These are phyloP conservation scores for Paramecium sexaurelia DNA, from an alignment of 73 alveolate genomes.

Conservation along the genomic window DNA sequence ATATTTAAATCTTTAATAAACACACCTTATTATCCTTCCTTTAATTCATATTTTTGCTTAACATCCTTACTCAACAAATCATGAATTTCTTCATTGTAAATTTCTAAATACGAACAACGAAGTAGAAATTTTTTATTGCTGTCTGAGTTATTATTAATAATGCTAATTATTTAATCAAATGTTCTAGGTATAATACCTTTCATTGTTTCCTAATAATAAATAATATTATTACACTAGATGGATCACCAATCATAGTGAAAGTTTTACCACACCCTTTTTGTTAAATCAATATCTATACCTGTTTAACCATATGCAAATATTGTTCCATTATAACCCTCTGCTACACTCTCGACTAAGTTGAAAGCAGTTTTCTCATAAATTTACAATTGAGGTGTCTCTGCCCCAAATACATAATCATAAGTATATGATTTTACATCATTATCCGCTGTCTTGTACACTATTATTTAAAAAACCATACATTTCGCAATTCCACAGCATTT, in stretches of 20 bases:
- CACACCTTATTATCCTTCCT: slow-evolving; percentile 91
- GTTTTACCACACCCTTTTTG: slow-evolving; percentile 89
- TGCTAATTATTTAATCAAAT: slow-evolving; percentile 85
- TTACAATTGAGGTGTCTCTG: slow-evolving; percentile 82
- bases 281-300: slow-evolving; percentile 60
- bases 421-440: slow-evolving; percentile 75
- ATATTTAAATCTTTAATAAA: slow-evolving; percentile 88
- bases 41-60: slow-evolving; percentile 77
- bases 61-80: slow-evolving; percentile 86
- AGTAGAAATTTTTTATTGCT: slow-evolving; percentile 86
- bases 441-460: background rate
- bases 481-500: slow-evolving; percentile 39
- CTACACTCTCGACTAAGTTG: slow-evolving; percentile 93
- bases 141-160: slow-evolving; percentile 87
- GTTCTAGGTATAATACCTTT: slow-evolving; percentile 95
- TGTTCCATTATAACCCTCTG: slow-evolving; percentile 96
- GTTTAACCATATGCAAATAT: slow-evolving; percentile 86
- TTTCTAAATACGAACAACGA: slow-evolving; percentile 94
- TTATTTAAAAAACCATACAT: background rate
- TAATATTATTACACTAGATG: slow-evolving; percentile 46
- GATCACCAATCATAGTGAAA: slow-evolving; percentile 92
- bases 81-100: slow-evolving; percentile 96
- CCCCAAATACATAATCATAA: slow-evolving; percentile 92
- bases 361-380: slow-evolving; percentile 97
- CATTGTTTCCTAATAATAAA: slow-evolving; percentile 18